A percentile compares a stretch with the other conserved stretches of the same genome.
Evolutionary conservation across 2,329 filamentous ascomycete genomes (phyloP).

Genomic region (Alternaria triticina): DNA sequence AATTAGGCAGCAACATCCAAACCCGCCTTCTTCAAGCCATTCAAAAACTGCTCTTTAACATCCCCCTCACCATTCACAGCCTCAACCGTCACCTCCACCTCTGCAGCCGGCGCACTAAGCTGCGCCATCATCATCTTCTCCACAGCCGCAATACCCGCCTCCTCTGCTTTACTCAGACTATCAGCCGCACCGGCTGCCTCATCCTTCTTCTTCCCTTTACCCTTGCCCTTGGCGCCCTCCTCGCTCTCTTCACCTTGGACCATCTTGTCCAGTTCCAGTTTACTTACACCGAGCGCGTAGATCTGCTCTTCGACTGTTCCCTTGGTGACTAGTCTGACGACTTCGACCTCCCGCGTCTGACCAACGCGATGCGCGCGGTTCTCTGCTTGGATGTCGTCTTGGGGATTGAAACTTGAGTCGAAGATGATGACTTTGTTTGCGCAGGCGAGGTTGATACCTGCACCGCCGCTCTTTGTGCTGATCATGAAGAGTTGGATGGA

Average conservation of each 20-base stretch:
- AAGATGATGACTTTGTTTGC: slow-evolving; percentile 99
- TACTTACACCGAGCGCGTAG: slow-evolving; percentile 87
- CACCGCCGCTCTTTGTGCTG: slow-evolving; percentile 92
- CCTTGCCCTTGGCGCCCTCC: slow-evolving; percentile 17
- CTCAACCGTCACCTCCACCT: slow-evolving; percentile 7
- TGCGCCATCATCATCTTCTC: slow-evolving; percentile 52
- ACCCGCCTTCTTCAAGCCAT: slow-evolving; percentile 51
- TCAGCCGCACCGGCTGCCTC: slow-evolving; percentile 16
- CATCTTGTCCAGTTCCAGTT: slow-evolving; percentile 83
- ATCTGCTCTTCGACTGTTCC: slow-evolving; percentile 93
- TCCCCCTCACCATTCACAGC: slow-evolving; percentile 25
- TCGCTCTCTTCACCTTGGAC: slow-evolving; percentile 68
- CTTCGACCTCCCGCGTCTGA: slow-evolving; percentile 87
- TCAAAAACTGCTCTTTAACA: slow-evolving; percentile 51
- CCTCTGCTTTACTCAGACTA: slow-evolving; percentile 46
- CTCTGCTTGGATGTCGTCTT: slow-evolving; percentile 97
- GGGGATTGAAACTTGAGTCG: slow-evolving; percentile 95
- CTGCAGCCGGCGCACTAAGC: slow-evolving; percentile 14
- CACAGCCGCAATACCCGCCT: slow-evolving; percentile 42
- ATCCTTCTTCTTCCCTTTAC: slow-evolving; percentile 25
- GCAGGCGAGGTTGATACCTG: slow-evolving; percentile 92
- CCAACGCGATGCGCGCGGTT: slow-evolving; percentile 95
- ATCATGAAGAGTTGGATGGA: slow-evolving; percentile 89
- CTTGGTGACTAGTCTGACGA: slow-evolving; percentile 80
- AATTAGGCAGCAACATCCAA: slow-evolving; percentile 40